These are phyloP conservation scores for Paramecium primaurelia DNA, from an alignment of 73 alveolate species.

Conservation along the genomic window DNA sequence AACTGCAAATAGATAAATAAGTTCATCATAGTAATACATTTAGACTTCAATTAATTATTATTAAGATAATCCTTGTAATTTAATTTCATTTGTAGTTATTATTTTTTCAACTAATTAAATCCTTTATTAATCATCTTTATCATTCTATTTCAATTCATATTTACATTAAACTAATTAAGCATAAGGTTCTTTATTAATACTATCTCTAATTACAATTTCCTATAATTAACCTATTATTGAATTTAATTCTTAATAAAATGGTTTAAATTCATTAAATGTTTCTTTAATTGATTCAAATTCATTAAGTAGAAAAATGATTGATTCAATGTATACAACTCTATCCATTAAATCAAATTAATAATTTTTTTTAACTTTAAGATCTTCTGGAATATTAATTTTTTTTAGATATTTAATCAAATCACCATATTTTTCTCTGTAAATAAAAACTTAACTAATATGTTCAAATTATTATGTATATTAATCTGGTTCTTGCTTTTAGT, in stretches of 20 bases:
- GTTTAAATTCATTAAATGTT: not conserved
- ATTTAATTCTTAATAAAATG: not conserved
- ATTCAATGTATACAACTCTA: conserved; percentile 1
- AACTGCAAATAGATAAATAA: not conserved
- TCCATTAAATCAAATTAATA: not conserved
- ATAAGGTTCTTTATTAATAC: not conserved
- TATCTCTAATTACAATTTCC: not conserved
- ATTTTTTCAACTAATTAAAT: not conserved
- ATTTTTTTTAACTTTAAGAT: not conserved
- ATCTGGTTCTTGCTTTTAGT: not conserved
- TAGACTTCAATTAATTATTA: not conserved
- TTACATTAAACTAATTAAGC: not conserved
- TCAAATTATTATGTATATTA: not conserved
- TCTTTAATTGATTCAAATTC: not conserved
- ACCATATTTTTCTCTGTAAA: not conserved
- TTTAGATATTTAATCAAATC: not conserved
- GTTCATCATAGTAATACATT: not conserved
- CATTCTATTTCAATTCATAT: conserved; percentile 10
- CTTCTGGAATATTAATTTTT: not conserved
- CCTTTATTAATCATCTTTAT: not conserved
- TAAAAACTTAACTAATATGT: not conserved
- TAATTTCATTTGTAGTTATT: not conserved
- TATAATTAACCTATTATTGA: not conserved
- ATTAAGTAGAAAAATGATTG: not conserved
- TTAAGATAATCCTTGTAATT: not conserved